These are phyloP conservation scores for Camelina neglecta DNA, from an alignment of 345 rosid species.

Conservation along the genomic window DNA sequence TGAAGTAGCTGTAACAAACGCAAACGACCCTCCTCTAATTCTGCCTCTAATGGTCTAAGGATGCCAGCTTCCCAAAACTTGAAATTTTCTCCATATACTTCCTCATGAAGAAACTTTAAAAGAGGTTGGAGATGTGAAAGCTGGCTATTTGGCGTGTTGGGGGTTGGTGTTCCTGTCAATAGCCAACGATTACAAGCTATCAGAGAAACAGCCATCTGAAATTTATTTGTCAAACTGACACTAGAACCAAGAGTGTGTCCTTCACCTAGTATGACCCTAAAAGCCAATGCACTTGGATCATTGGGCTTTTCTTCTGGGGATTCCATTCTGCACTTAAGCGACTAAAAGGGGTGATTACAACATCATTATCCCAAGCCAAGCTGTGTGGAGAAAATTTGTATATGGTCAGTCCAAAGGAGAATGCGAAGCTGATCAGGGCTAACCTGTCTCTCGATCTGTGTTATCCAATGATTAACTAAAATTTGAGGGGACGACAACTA, in stretches of 20 bases:
- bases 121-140: slow-evolving; percentile 86
- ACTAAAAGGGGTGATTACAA: slow-evolving; percentile 89
- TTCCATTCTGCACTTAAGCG: slow-evolving; percentile 98
- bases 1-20: slow-evolving; percentile 73
- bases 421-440: slow-evolving; percentile 75
- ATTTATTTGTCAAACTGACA: slow-evolving; percentile 86
- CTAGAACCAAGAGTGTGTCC: slow-evolving; percentile 99
- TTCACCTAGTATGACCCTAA: slow-evolving; percentile 91
- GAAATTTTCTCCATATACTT: slow-evolving; percentile 79
- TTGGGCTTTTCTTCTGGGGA: slow-evolving; percentile 73
- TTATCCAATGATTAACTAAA: slow-evolving; percentile 92
- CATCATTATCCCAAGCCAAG: slow-evolving; percentile 97
- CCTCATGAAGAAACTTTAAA: slow-evolving; percentile 92
- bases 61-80: slow-evolving; percentile 94
- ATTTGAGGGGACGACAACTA: slow-evolving; percentile 91
- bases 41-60: slow-evolving; percentile 89
- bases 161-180: slow-evolving; percentile 96
- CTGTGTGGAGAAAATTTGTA: slow-evolving; percentile 71
- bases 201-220: slow-evolving; percentile 95
- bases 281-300: slow-evolving; percentile 96
- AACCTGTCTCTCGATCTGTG: slow-evolving; percentile 85
- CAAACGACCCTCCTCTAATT: slow-evolving; percentile 85
- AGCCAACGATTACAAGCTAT: slow-evolving; percentile 85
- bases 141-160: slow-evolving; percentile 84
- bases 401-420: slow-evolving; percentile 72